Evolutionary conservation across 2,329 filamentous ascomycete species (phyloP).

Genomic region (Fusarium euwallaceae): DNA sequence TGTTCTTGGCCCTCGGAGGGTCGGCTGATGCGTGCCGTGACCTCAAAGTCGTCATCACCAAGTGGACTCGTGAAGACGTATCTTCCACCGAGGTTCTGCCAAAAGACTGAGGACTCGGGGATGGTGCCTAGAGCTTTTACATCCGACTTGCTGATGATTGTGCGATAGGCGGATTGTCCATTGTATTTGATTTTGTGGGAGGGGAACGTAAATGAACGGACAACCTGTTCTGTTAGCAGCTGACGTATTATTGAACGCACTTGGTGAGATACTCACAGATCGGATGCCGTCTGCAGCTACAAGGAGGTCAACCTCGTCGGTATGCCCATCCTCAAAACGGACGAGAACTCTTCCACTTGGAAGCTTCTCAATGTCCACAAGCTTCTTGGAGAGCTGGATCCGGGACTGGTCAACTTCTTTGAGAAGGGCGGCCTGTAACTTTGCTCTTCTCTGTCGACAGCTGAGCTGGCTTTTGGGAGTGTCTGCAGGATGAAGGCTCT

Average conservation of each 20-base stretch:
- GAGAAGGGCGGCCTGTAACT: constrained; percentile 63
- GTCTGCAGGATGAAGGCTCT: constrained; percentile 37
- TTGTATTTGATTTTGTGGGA: constrained; percentile 61
- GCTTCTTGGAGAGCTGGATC: constrained; percentile 60
- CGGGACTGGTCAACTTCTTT: constrained; percentile 58
- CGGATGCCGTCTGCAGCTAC: constrained; percentile 67
- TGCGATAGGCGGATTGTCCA: constrained; percentile 51
- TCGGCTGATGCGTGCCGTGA: constrained; percentile 44
- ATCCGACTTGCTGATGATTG: constrained; percentile 44
- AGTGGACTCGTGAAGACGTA: constrained; percentile 53
- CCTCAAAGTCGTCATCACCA: constrained; percentile 50
- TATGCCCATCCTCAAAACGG: constrained; percentile 59
- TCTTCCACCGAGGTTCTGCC: constrained; percentile 48
- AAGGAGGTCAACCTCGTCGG: constrained; percentile 59
- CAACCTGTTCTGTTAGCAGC: constrained; percentile 47
- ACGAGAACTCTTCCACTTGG: constrained; percentile 54
- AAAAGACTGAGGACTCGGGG: constrained; percentile 48
- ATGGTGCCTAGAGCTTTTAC: constrained; percentile 49
- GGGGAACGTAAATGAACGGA: constrained; percentile 57
- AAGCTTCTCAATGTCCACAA: constrained; percentile 55
- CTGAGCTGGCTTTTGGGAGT: constrained; percentile 44
- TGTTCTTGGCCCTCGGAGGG: constrained; percentile 41
- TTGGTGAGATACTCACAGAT: constrained; percentile 50
- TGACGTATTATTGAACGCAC: background rate
- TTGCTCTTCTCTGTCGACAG: constrained; percentile 50